These are phyloP conservation scores for Geranium incanum DNA, from an alignment of 441 rosid species.

Conservation along the genomic window DNA sequence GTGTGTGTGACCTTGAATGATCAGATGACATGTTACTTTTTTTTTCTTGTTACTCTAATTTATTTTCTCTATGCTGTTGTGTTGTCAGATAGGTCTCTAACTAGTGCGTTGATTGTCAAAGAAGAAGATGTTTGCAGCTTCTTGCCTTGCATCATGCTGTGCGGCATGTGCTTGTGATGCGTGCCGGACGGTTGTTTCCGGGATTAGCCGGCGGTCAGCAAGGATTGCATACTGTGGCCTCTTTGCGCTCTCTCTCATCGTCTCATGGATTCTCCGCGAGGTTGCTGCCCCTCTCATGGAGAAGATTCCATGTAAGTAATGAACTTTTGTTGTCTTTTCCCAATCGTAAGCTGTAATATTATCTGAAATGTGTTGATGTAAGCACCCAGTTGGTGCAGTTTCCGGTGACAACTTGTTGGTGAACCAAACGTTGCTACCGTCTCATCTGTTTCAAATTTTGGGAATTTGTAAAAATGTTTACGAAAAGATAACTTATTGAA, in stretches of 20 bases:
- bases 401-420: background rate
- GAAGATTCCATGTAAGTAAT: constrained; percentile 74
- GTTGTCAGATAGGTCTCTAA: background rate
- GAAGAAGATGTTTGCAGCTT: constrained; percentile 76
- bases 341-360: background rate
- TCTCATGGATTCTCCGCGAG: constrained; percentile 85
- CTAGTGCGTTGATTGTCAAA: constrained; percentile 3
- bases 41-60: background rate
- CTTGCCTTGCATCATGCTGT: constrained; percentile 88
- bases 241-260: constrained; percentile 72
- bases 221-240: constrained; percentile 91
- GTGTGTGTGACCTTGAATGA: background rate
- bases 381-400: background rate
- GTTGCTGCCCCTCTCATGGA: constrained; percentile 96
- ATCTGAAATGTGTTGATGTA: background rate
- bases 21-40: background rate
- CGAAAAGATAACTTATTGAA: background rate
- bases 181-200: constrained; percentile 71
- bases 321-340: background rate
- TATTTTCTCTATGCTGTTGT: background rate
- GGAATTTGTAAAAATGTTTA: background rate
- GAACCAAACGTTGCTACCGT: background rate
- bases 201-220: constrained; percentile 84
- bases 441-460: background rate
- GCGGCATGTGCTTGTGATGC: constrained; percentile 92